phyloP scores from a whole-genome alignment of 202 grass and related monocot genomes.

The Carex arenaria region DNA sequence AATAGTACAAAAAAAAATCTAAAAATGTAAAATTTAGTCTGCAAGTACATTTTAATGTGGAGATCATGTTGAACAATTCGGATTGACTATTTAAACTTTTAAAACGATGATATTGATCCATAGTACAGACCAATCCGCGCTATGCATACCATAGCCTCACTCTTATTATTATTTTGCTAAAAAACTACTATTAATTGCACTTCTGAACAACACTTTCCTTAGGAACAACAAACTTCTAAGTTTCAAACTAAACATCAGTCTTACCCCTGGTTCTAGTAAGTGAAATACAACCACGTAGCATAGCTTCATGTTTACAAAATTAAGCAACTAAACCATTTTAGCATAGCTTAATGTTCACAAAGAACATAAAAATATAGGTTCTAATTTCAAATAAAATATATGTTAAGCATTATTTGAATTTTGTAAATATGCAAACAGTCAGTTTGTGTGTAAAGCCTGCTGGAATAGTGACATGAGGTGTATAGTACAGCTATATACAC shows the following conservation, averaged over 20 bases:
- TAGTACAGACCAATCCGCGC: too few species aligned
- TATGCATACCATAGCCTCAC: too few species aligned
- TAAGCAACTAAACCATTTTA: not conserved
- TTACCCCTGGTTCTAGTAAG: not conserved
- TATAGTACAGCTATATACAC: conserved; percentile 2
- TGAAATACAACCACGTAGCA: not conserved
- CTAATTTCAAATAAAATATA: not conserved
- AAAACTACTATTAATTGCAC: not conserved
- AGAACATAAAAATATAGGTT: not conserved
- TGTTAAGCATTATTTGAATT: not conserved
- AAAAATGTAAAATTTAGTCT: too few species aligned
- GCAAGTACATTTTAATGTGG: too few species aligned
- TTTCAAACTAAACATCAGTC: not conserved
- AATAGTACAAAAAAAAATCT: too few species aligned
- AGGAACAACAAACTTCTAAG: not conserved
- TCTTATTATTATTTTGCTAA: not conserved
- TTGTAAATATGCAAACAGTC: not conserved
- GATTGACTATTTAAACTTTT: too few species aligned
- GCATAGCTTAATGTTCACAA: not conserved
- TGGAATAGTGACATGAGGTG: not conserved
- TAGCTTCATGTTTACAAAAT: not conserved
- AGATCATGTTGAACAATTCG: too few species aligned
- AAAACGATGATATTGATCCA: too few species aligned
- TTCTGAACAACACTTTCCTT: not conserved
- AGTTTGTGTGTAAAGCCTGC: not conserved